Percentiles rank a stretch among this genome's conserved stretches.
These are phyloP conservation scores for Termitomyces sp. DNA, from an alignment of 768 basidiomycete species.

Conservation along the genomic window DNA sequence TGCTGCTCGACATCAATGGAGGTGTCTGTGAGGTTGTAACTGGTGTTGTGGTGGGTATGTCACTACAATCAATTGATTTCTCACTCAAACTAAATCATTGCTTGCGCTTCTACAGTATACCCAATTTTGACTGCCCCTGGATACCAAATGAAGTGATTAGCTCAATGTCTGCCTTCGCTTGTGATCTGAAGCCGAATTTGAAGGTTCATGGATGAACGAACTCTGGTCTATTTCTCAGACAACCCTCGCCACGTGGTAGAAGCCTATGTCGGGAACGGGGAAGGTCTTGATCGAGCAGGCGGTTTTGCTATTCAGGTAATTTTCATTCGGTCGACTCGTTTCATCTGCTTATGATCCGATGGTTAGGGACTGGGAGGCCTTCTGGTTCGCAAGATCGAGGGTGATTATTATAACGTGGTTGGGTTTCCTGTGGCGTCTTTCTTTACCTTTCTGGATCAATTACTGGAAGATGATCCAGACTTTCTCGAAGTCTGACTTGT, in stretches of 20 bases:
- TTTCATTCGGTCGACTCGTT: not conserved
- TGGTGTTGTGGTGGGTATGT: slow-evolving; percentile 74
- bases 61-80: not conserved
- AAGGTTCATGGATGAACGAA: slow-evolving; percentile 80
- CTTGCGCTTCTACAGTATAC: slow-evolving; percentile 41
- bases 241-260: slow-evolving; percentile 51
- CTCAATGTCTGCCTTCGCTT: slow-evolving; percentile 8
- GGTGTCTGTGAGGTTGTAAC: slow-evolving; percentile 89
- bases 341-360: not conserved
- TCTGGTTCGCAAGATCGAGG: slow-evolving; percentile 80
- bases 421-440: slow-evolving; percentile 90
- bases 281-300: slow-evolving; percentile 85
- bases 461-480: slow-evolving; percentile 71
- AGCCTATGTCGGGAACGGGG: slow-evolving; percentile 81
- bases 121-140: slow-evolving; percentile 74
- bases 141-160: slow-evolving; percentile 39
- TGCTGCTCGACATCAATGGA: slow-evolving; percentile 86
- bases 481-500: slow-evolving; percentile 45
- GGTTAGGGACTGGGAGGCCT: slow-evolving; percentile 73
- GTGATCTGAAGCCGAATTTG: not conserved
- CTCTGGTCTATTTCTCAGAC: slow-evolving; percentile 72
- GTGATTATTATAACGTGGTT: slow-evolving; percentile 86
- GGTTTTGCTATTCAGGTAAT: slow-evolving; percentile 91
- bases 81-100: not conserved
- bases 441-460: slow-evolving; percentile 63